These are phyloP conservation scores for Tetradesmus lagerheimii DNA, from an alignment of 139 green algal genomes.

Conservation along the genomic window DNA sequence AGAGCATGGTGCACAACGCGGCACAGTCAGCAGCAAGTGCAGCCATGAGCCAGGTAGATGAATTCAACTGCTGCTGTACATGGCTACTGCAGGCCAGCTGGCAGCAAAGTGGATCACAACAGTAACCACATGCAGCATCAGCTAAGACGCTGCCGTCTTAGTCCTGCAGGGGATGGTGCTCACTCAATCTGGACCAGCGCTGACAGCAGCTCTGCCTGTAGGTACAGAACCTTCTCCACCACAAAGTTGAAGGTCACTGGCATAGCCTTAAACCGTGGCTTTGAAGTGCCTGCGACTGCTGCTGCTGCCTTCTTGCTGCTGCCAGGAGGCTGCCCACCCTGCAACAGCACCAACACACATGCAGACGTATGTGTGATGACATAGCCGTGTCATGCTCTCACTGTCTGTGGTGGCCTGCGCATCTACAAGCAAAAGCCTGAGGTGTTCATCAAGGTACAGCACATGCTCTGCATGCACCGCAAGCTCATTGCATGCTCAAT, in stretches of 20 bases:
- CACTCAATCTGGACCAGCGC: not conserved
- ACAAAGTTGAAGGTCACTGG: not conserved
- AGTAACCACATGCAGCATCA: no score
- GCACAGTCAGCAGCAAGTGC: not conserved
- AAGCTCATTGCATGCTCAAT: no score
- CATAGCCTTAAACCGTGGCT: no score
- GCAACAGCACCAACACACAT: not conserved
- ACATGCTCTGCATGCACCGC: no score
- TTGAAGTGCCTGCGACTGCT: not conserved
- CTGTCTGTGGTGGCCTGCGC: no score
- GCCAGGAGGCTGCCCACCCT: not conserved
- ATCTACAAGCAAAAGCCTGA: no score
- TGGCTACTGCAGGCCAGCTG: no score
- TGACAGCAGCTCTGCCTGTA: not conserved
- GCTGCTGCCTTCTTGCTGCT: not conserved
- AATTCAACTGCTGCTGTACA: no score
- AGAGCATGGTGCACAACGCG: not conserved
- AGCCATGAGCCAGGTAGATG: not conserved
- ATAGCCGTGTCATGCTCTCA: not conserved
- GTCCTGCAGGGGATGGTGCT: not conserved
- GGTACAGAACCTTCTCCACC: not conserved
- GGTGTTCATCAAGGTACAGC: no score
- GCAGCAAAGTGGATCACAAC: no score
- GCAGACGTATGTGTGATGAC: not conserved
- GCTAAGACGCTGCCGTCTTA: no score